Evolutionary conservation across 306 rosid species (phyloP).

Genomic region (Casuarina glauca): DNA sequence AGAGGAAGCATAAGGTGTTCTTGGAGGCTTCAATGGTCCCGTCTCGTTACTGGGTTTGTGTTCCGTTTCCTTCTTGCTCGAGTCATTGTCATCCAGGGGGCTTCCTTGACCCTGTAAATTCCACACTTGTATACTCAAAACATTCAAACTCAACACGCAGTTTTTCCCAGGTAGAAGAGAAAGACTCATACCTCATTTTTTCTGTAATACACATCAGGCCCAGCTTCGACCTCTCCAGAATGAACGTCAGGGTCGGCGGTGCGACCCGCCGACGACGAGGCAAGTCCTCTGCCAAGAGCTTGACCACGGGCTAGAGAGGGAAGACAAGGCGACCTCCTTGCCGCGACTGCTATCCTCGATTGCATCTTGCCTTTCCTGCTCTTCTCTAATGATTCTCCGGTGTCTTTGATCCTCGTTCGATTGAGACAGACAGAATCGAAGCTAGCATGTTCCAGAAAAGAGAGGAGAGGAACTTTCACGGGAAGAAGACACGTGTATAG

Average conservation of each 20-base stretch:
- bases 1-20: constrained; percentile 40
- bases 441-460: background rate
- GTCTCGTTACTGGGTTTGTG: constrained; percentile 3
- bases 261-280: constrained; percentile 32
- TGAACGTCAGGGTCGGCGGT: constrained; percentile 67
- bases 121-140: background rate
- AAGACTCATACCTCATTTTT: constrained; percentile 36
- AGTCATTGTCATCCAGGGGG: constrained; percentile 3
- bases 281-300: constrained; percentile 31
- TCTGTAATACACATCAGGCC: constrained; percentile 35
- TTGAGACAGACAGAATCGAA: background rate
- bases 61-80: constrained; percentile 21
- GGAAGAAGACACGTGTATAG: constrained; percentile 37
- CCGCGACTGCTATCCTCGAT: constrained; percentile 32
- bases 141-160: background rate
- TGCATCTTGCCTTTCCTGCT: constrained; percentile 35
- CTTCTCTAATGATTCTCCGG: background rate
- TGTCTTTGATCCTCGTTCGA: background rate
- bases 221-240: constrained; percentile 47
- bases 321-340: constrained; percentile 18
- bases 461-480: constrained; percentile 33
- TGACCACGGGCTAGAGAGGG: constrained; percentile 9
- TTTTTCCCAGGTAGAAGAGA: background rate
- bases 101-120: constrained; percentile 36
- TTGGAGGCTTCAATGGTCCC: constrained; percentile 29